Evolutionary conservation across 176 grass and related monocot species (phyloP), one percentile per base, ranked within the genome.

Genomic region (Oryza australiensis): DNA sequence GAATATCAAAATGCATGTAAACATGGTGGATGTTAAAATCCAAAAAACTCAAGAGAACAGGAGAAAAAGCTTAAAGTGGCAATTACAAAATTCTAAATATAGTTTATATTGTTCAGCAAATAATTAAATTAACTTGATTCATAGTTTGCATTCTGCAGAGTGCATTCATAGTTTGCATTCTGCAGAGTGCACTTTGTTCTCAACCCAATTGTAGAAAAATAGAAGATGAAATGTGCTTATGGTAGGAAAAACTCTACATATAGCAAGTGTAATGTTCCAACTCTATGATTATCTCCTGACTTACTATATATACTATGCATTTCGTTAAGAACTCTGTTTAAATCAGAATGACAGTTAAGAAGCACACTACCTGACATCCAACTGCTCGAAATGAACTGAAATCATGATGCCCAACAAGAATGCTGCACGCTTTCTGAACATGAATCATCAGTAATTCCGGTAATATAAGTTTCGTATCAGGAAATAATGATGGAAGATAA

Each of bases 301-400:
- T 81, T 71, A 8, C 3, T 76, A 38, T 64, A 85, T 76, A 38
- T 64, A 85, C 8, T 51, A 80, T 64, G 35, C 20, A 68, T 32
- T 76, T 89, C 66, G 57, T 89, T 35, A 53, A 53, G 3, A 80
- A 77, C 41, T 63, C 22, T 24, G 4, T 75, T 46, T 72, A 86
- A 77, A 7, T 82, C 24, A 88, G 8, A 74, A 82, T 7, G 48
- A 65, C 6, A 86, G 23, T 62, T 86, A 77, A 69, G 80, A 90
- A 89, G 66, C 11, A 79, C 26, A 59, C 42, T 45, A 98, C 95
- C 96, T 98, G 96, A 81, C 96, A 98, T 80, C 90, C 96, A 85
- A 85, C 69, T 76, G 96, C 90, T 75, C 91, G 88, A 91, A 98
- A 98, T 81, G 93, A 95, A 86, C 96, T 98, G 76, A 98, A 98